Percentiles rank a stretch among this genome's conserved stretches.
These are phyloP conservation scores for Falciphora oryzae DNA, from an alignment of 2,329 filamentous ascomycete genomes.

Conservation along the genomic window DNA sequence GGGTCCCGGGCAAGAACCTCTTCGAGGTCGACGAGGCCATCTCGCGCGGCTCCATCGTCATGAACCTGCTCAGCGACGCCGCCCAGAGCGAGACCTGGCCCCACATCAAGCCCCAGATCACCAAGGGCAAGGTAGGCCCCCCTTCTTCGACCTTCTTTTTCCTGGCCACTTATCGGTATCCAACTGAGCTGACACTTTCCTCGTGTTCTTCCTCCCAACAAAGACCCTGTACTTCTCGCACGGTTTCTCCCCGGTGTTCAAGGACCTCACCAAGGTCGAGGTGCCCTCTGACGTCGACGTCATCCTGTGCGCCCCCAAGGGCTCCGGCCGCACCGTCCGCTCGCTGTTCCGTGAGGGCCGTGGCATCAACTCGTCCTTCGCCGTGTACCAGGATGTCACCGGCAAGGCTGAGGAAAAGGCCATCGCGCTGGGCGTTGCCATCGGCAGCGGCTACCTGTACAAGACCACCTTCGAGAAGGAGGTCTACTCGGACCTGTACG, in stretches of 20 bases:
- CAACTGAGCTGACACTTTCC: background rate
- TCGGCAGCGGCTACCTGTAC: constrained; percentile 98
- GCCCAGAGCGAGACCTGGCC: constrained; percentile 99
- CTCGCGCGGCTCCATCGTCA: constrained; percentile 85
- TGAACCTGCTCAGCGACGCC: constrained; percentile 98
- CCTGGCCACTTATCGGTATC: background rate
- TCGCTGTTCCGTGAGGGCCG: constrained; percentile 98
- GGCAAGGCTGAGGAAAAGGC: constrained; percentile 98
- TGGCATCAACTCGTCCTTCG: constrained; percentile 99
- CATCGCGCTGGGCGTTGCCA: constrained; percentile 90
- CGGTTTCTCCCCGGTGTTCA: constrained; percentile 99
- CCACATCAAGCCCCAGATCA: constrained; percentile 93
- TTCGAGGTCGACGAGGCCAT: constrained; percentile 99
- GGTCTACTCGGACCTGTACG: constrained; percentile 99
- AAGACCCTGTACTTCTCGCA: constrained; percentile 99
- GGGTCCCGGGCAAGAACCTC: constrained; percentile 97
- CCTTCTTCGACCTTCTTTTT: background rate
- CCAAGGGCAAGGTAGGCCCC: constrained; percentile 84
- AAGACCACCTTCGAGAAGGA: constrained; percentile 99
- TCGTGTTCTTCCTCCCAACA: background rate
- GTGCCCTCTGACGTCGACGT: constrained; percentile 94
- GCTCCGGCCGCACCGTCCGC: constrained; percentile 96
- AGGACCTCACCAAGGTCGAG: constrained; percentile 98
- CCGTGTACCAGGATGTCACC: constrained; percentile 97
- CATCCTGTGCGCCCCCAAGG: constrained; percentile 99